These are phyloP conservation scores for Trichoderma reesei DNA, from an alignment of 495 filamentous ascomycete species.

Conservation along the genomic window DNA sequence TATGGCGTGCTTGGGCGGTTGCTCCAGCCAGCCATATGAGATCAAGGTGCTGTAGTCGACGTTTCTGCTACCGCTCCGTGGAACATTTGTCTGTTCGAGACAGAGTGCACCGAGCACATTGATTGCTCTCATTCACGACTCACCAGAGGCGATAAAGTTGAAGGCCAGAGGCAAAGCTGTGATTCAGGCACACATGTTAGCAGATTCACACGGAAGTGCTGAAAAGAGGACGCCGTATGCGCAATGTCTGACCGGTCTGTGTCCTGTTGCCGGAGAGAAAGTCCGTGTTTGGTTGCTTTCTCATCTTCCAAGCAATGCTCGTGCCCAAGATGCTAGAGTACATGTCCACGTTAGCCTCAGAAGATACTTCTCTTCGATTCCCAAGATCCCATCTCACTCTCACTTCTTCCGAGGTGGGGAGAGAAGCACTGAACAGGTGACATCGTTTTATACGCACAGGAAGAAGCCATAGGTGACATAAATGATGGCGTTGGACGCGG, in stretches of 20 bases:
- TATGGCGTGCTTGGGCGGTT: neutral
- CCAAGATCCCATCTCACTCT: neutral
- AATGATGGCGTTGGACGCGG: slow-evolving; percentile 66
- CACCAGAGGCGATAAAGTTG: slow-evolving; percentile 78
- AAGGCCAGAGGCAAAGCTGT: slow-evolving; percentile 62
- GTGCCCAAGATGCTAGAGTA: slow-evolving; percentile 49
- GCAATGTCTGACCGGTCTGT: slow-evolving; percentile 54
- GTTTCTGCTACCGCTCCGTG: slow-evolving; percentile 33
- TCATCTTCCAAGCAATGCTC: slow-evolving; percentile 56
- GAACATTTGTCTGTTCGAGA: neutral
- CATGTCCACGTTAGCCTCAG: neutral
- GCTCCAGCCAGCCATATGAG: no score
- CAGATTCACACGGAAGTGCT: neutral
- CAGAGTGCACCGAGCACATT: neutral
- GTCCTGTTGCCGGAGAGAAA: slow-evolving; percentile 62
- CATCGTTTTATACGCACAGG: slow-evolving; percentile 40
- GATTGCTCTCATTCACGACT: slow-evolving; percentile 36
- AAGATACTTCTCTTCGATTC: no score
- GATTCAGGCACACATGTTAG: slow-evolving; percentile 6
- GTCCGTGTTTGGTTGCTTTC: slow-evolving; percentile 57
- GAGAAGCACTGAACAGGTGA: neutral
- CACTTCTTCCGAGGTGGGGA: no score
- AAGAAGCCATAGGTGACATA: slow-evolving; percentile 65
- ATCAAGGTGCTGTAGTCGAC: neutral
- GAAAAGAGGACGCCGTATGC: neutral